Base-by-base conservation (phyloP, 169 alveolate species). In the Eimeria zaria region DNA sequence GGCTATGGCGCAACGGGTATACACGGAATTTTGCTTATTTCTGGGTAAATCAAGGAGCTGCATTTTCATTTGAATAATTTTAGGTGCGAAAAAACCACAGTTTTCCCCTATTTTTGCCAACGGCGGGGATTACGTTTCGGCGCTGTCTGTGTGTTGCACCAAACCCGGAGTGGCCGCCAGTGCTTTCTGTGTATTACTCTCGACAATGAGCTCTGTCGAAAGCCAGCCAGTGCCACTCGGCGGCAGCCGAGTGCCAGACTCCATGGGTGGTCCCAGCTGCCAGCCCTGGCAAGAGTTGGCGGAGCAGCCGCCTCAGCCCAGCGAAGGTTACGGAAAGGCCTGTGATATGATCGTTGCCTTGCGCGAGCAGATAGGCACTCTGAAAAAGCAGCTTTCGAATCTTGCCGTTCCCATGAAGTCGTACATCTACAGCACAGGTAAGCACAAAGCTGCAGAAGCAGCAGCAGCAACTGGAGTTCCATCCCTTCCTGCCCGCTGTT, bases 171-270 rank as follows among this genome's bases (percentile, higher is more conserved):
- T 1, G 41, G 44, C 84, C n/a, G 18, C 62, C 88, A 22, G 2
- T 48, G 46, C 60, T 76, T 76, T 76, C 22, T 48, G 27, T 76
- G 62, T 14, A n/a, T 44, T 53, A n/a, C 36, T 30, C 30, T 4
- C 7, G 4, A 30, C 53, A 51, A 84, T 84, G 92, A 84, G 69
- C 60, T 84, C 78, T 51, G 69, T 84, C 22, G 95, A 88, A 22
- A 24, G 73, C 1, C 84, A 46, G 58, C 87, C 78, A 16, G 96
- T 93, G 51, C 96, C 96, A 2, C 62, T 81, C 0, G 96, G 96
- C 24, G 96, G 96, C 48, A 46, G 33, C 0, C 85, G 96, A 18
- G 96, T 93, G 36, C 96, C 96, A 16, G 96, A 80, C 46, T 87
- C 92, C 30, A 93, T 93, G 96, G 96, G 89, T 12, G 96, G 80